phyloP scores from a whole-genome alignment of 768 basidiomycete genomes.

The Lentinula sp. region DNA sequence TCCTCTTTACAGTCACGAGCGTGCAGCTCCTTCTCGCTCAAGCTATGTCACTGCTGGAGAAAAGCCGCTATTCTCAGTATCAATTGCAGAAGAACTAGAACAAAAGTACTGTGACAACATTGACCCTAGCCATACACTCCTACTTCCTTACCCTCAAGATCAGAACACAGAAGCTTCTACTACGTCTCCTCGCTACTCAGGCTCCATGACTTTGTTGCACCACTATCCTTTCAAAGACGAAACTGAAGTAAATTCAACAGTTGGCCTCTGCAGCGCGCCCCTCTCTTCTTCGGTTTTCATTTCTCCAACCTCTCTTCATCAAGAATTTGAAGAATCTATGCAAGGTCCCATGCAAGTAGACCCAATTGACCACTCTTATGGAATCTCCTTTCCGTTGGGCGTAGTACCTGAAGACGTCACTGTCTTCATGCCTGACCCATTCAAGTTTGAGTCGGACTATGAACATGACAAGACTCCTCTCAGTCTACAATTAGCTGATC shows the following conservation, averaged over 20 bases:
- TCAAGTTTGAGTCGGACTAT: not conserved
- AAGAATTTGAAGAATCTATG: not conserved
- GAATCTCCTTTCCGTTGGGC: not conserved
- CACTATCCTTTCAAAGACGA: not conserved
- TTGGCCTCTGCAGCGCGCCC: not conserved
- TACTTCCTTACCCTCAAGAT: not conserved
- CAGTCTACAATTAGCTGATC: not conserved
- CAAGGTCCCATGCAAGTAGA: not conserved
- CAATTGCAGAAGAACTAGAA: not conserved
- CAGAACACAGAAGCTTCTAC: not conserved
- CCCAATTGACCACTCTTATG: not conserved
- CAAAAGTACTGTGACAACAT: no score
- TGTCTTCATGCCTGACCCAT: not conserved
- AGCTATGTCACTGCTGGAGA: not conserved
- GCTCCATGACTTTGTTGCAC: not conserved
- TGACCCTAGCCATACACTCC: not conserved
- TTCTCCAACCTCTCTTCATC: not conserved
- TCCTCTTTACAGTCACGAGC: not conserved
- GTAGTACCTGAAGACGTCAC: not conserved
- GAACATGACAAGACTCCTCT: not conserved
- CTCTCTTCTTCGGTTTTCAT: not conserved
- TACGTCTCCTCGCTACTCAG: not conserved
- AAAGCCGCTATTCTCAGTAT: not conserved
- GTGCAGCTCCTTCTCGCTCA: not conserved
- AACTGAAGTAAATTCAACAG: not conserved